Evolutionary conservation across 495 filamentous ascomycete genomes (phyloP).

Genomic region (Tuber microsphaerosporum): DNA sequence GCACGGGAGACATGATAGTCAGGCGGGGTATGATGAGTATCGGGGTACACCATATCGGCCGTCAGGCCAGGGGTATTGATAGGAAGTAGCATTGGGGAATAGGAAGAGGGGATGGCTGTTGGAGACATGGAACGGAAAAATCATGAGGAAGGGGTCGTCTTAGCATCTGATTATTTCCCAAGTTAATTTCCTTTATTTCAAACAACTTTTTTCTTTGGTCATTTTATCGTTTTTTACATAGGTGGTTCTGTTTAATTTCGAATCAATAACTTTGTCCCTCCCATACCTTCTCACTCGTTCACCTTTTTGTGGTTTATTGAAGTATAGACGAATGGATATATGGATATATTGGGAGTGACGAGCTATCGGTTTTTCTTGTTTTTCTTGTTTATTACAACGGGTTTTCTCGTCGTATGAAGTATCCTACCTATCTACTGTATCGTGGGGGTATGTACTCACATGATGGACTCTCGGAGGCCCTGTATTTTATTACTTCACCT

Average conservation of each 20-base stretch:
- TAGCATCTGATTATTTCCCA: not conserved
- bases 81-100: slow-evolving; percentile 8
- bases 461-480: not conserved
- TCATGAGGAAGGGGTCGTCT: slow-evolving; percentile 25
- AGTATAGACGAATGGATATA: not conserved
- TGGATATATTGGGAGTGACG: not conserved
- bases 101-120: slow-evolving; percentile 15
- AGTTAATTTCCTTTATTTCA: not conserved
- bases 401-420: not conserved
- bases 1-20: slow-evolving; percentile 12
- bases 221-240: not conserved
- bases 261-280: slow-evolving; percentile 3
- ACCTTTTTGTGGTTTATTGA: not conserved
- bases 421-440: not conserved
- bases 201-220: not conserved
- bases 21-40: slow-evolving; percentile 13
- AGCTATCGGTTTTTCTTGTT: not conserved
- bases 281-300: not conserved
- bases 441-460: not conserved
- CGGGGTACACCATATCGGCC: slow-evolving; percentile 2
- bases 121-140: slow-evolving; percentile 17
- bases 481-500: not conserved
- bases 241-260: slow-evolving; percentile 3
- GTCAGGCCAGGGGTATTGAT: slow-evolving; percentile 13
- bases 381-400: not conserved